Conservation (phyloP, 2,329 filamentous ascomycete genomes). For the Chrysoporthe puriensis region DNA sequence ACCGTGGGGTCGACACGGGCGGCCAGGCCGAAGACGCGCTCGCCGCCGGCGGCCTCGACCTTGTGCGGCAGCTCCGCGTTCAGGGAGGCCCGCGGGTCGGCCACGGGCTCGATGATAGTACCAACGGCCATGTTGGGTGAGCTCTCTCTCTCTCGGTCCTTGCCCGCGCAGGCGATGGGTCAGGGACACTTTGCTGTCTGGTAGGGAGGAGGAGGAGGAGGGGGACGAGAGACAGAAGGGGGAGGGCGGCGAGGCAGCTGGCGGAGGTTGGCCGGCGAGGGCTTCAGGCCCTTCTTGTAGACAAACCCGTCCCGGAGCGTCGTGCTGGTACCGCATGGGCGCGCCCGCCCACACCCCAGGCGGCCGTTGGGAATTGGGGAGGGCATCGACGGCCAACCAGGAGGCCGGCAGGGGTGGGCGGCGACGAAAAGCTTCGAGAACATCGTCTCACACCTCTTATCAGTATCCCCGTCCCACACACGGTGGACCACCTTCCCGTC, state of each 20-base stretch:
- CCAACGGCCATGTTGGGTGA: constrained; percentile 19
- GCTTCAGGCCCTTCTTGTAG: constrained; percentile 9
- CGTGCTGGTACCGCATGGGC: background rate
- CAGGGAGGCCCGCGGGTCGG: constrained; percentile 16
- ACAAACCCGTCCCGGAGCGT: background rate
- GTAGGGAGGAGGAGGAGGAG: background rate
- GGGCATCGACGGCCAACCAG: constrained; percentile 3
- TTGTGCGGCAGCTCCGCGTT: background rate
- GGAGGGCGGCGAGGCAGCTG: background rate
- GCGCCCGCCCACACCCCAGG: no score
- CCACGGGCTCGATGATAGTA: constrained; percentile 20
- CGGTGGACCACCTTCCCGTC: constrained; percentile 7
- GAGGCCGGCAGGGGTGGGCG: background rate
- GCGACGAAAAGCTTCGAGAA: constrained; percentile 13
- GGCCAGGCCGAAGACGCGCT: constrained; percentile 7
- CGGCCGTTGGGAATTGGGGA: background rate
- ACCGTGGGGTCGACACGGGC: constrained; percentile 21
- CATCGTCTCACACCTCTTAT: constrained; percentile 1
- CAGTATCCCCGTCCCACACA: constrained; percentile 5
- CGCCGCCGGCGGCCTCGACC: background rate
- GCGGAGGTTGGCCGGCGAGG: background rate
- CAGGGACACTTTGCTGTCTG: constrained; percentile 7
- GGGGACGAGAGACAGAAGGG: background rate
- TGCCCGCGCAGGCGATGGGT: background rate
- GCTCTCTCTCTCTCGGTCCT: background rate